A percentile compares a stretch with the other conserved stretches of the same genome.
Conservation (phyloP, 331 rosid species). For the Rosa hybrid region DNA sequence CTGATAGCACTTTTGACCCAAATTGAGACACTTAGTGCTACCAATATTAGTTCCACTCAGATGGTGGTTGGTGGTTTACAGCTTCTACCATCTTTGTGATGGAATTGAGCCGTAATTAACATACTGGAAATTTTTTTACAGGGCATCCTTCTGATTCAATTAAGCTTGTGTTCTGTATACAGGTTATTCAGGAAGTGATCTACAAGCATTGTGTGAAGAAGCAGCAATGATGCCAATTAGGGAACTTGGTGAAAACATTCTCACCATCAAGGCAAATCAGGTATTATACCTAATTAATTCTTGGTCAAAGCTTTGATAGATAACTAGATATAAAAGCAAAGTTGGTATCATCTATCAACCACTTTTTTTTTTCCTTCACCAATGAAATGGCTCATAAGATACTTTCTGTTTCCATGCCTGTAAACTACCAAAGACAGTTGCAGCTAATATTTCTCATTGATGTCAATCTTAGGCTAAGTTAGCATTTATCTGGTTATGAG, state of each 20-base stretch:
- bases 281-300: constrained; percentile 31
- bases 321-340: background rate
- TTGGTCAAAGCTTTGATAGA: too few relatives aligned
- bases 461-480: background rate
- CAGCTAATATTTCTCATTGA: background rate
- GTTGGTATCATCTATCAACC: background rate
- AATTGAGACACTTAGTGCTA: background rate
- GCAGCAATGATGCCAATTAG: constrained; percentile 99
- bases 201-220: constrained; percentile 98
- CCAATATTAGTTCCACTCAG: constrained; percentile 5
- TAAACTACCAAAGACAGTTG: background rate
- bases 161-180: constrained; percentile 20
- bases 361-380: background rate
- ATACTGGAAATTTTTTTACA: background rate
- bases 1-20: background rate
- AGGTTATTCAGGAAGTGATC: constrained; percentile 98
- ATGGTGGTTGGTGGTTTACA: constrained; percentile 5
- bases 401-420: background rate
- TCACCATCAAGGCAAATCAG: constrained; percentile 83
- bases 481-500: background rate
- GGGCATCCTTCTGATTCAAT: background rate
- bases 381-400: background rate
- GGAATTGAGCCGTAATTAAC: background rate
- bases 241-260: constrained; percentile 87
- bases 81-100: background rate